A percentile compares a stretch with the other conserved stretches of the same genome.
These are phyloP conservation scores for Primulina huaijiensis DNA, from an alignment of 257 asterid genomes.

Conservation along the genomic window DNA sequence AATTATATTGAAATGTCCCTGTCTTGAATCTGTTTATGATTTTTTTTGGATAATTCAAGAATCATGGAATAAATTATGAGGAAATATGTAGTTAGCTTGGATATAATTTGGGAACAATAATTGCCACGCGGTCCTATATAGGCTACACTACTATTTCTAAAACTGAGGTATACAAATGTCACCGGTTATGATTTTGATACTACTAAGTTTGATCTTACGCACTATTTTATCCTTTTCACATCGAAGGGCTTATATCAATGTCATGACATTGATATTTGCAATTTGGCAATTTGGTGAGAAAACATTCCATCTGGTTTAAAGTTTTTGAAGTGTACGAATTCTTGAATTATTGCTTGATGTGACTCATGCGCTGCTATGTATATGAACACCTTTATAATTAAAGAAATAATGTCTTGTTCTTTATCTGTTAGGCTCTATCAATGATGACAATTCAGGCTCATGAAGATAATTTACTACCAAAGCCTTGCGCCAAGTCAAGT, in stretches of 20 bases:
- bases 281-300: neutral
- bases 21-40: neutral
- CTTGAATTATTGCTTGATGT: conserved; percentile 22
- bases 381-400: neutral
- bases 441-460: conserved; percentile 82
- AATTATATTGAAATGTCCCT: neutral
- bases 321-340: neutral
- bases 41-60: neutral
- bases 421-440: conserved; percentile 46
- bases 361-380: conserved; percentile 29
- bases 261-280: neutral
- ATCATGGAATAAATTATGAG: neutral
- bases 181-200: neutral
- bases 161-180: too few relatives aligned
- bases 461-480: conserved; percentile 49
- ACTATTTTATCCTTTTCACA: neutral
- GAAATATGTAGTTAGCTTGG: neutral
- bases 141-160: too few relatives aligned
- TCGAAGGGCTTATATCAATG: neutral
- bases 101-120: neutral
- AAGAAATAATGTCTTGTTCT: neutral
- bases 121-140: neutral
- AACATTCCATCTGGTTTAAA: neutral
- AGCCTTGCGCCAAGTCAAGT: conserved; percentile 54
- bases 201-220: neutral